Evolutionary conservation across 768 basidiomycete genomes (phyloP).

Genomic region (Russula olivacea): DNA sequence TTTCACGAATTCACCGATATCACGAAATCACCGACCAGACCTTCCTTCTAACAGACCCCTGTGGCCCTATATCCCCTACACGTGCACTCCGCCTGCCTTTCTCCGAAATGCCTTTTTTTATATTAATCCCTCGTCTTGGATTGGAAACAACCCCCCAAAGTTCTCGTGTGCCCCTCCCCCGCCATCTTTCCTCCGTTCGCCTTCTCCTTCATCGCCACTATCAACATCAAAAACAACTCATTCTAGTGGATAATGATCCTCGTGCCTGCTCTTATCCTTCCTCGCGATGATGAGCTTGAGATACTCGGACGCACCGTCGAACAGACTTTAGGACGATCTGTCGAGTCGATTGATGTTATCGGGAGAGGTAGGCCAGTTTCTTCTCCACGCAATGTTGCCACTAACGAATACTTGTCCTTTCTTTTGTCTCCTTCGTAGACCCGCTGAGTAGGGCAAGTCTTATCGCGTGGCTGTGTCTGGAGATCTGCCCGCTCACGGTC

Average conservation of each 20-base stretch:
- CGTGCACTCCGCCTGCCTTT: neutral
- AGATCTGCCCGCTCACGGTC: constrained; percentile 10
- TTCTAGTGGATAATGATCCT: constrained; percentile 6
- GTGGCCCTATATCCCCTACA: neutral
- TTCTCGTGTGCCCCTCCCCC: neutral
- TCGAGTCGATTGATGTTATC: constrained; percentile 27
- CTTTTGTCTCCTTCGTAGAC: neutral
- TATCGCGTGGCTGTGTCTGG: neutral
- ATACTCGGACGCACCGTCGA: constrained; percentile 25
- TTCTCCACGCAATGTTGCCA: no score
- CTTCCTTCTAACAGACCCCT: neutral
- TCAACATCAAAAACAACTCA: neutral
- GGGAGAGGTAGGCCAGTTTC: constrained; percentile 24
- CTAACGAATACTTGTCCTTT: neutral
- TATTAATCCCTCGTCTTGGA: neutral
- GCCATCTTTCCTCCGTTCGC: neutral
- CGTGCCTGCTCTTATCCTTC: constrained; percentile 12
- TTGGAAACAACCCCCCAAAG: neutral
- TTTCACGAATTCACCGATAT: no score
- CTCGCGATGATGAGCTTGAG: constrained; percentile 24
- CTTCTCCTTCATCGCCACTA: neutral
- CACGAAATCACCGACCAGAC: neutral
- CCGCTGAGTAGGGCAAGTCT: constrained; percentile 18
- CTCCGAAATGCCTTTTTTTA: neutral
- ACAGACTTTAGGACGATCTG: constrained; percentile 16